These are phyloP conservation scores for Lodderomyces margitis DNA, from an alignment of 1,139 yeast species.

Conservation along the genomic window DNA sequence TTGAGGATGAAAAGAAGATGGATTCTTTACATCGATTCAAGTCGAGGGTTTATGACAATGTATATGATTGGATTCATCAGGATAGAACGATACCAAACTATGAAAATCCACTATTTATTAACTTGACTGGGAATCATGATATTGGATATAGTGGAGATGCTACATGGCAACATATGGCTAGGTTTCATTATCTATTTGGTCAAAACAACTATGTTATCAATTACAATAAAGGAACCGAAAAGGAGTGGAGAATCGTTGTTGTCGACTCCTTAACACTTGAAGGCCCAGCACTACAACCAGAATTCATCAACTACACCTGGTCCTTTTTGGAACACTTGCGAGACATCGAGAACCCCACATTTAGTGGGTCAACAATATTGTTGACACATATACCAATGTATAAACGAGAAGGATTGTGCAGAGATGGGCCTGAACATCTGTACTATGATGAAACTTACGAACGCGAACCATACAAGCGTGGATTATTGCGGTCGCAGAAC, in stretches of 20 bases:
- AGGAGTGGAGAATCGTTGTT: slow-evolving; percentile 82
- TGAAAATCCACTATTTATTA: slow-evolving; percentile 60
- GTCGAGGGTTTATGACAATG: slow-evolving; percentile 55
- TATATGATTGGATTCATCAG: slow-evolving; percentile 63
- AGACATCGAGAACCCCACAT: slow-evolving; percentile 44
- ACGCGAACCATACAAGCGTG: slow-evolving; percentile 65
- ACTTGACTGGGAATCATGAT: slow-evolving; percentile 93
- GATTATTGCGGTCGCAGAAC: slow-evolving; percentile 80
- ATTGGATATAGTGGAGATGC: slow-evolving; percentile 96
- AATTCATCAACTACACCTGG: slow-evolving; percentile 66
- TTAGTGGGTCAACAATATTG: slow-evolving; percentile 76
- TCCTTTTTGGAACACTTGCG: slow-evolving; percentile 61
- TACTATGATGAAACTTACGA: slow-evolving; percentile 51
- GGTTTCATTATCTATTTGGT: slow-evolving; percentile 75
- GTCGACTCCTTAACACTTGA: slow-evolving; percentile 81
- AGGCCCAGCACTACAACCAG: slow-evolving; percentile 83
- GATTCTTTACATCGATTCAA: slow-evolving; percentile 43
- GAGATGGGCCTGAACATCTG: slow-evolving; percentile 72
- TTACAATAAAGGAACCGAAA: slow-evolving; percentile 58
- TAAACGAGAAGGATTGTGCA: slow-evolving; percentile 76
- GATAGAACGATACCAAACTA: slow-evolving; percentile 32
- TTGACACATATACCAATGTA: slow-evolving; percentile 89
- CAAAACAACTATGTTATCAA: slow-evolving; percentile 79
- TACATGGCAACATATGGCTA: slow-evolving; percentile 83
- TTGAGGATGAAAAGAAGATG: slow-evolving; percentile 36